Conservation (phyloP, 306 rosid species). For the Prunus persica region DNA sequence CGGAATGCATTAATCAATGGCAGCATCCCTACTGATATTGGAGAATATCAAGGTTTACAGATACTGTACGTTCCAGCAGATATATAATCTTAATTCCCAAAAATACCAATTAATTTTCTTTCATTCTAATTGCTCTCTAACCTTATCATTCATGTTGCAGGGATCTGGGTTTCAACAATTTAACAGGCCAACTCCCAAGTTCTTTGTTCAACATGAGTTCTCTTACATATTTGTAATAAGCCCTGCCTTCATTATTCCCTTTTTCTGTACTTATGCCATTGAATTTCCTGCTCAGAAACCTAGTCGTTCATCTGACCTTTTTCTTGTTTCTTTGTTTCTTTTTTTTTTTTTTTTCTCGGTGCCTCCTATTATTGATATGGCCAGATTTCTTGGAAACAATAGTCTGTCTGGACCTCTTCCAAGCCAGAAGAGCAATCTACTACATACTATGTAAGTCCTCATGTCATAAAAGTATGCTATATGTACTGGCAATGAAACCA, state of each 20-base stretch:
- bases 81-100: not conserved
- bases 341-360: not conserved
- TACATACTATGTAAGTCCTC: slow-evolving; percentile 21
- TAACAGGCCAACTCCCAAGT: slow-evolving; percentile 28
- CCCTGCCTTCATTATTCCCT: not conserved
- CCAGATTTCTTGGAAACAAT: slow-evolving; percentile 40
- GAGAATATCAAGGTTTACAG: slow-evolving; percentile 11
- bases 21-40: slow-evolving; percentile 23
- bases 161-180: slow-evolving; percentile 32
- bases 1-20: slow-evolving; percentile 31
- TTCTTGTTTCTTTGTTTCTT: not conserved
- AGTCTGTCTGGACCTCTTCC: slow-evolving; percentile 31
- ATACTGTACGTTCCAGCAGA: slow-evolving; percentile 7
- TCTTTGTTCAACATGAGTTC: slow-evolving; percentile 17
- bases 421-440: slow-evolving; percentile 2
- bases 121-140: not conserved
- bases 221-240: slow-evolving; percentile 20
- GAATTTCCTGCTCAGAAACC: not conserved
- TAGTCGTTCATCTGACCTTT: not conserved
- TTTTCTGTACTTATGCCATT: not conserved
- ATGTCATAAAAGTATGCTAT: not conserved
- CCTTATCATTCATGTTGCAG: slow-evolving; percentile 6
- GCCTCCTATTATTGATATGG: not conserved
- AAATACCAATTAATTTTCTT: not conserved
- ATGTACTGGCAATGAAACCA: not conserved